Evolutionary conservation across 139 green algal species (phyloP), one percentile per base, ranked within the genome.

Genomic region (Closterium sp.): DNA sequence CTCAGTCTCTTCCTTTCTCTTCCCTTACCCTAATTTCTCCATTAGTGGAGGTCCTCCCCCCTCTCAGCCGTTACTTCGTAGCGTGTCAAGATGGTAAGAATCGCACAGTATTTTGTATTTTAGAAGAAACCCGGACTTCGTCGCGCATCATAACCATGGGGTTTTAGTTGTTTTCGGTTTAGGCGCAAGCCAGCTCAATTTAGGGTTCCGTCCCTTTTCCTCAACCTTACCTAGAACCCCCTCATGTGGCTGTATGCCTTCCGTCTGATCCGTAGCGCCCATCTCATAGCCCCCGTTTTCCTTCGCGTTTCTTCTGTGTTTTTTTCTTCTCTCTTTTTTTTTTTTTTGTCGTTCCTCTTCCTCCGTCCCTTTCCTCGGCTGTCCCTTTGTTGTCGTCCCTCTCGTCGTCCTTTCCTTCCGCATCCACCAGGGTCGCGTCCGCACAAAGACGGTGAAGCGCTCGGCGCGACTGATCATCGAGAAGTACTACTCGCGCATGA

Each of bases 361-460:
- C 62, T 27, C 62, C 62, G 38, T 79, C 62, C 62, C 17, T 24
- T 24, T 79, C 62, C 19, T 22, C 19, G 62, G 24, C 62, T 79
- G 62, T 24, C 17, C 13, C 62, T 79, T 79, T 50, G 38, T 50
- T 50, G 38, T 50, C 38, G 38, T 50, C 38, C 50, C 50, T 73
- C 17, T 73, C 17, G 17, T 24, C 50, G 50, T 73, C 62, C 62
- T 13, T 79, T 79, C 62, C 62, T 79, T 27, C 19, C 62, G 17
- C 19, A 79, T 13, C 62, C 62, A 79, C 62, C 62, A 79, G 98
- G 98, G 97, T 96, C 98, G 98, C 93, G 98, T 99, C 87, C 97
- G 98, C 86, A 99, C 98, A 85, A 99, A 99, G 97, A 99, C 98
- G 87, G 97, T 99, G 85, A 99, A 99, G 97, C 99, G 98, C 96